Base-by-base conservation (phyloP, 805 yeast species). In the Candida ficus region DNA sequence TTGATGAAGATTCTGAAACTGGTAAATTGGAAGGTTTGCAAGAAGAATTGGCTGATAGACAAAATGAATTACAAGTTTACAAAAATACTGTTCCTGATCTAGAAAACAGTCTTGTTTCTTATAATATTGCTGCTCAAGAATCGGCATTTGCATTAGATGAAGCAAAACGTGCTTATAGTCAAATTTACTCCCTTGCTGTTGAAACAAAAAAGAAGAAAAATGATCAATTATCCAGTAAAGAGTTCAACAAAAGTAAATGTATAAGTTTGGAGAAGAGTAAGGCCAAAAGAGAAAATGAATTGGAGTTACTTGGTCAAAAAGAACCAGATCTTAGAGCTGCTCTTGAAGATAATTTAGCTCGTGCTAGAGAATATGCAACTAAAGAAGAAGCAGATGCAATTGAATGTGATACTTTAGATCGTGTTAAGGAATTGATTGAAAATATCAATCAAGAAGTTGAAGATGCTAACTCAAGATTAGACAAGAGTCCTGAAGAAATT, bases 401-500 rank as follows among this genome's bases (percentile, higher is more conserved):
- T 5, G 67, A 63, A 0, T 57, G 69, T 0, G 71, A 71, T 29
- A 64, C 73, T 2, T 59, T 65, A 13, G 76, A 75, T 6, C 65
- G 70, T 2, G 71, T 83, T 11, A 71, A 69, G 19, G 46, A 54
- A 3, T 82, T 78, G 50, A 68, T 77, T 38, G 64, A 61, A 19
- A 63, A 58, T 16, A 65, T 80, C 13, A 68, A 73, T 17, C 50
- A 56, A 26, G 68, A 70, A 17, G 70, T 83, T 14, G 62, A 67
- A 36, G 68, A 66, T 39, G 76, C 80, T 3, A 84, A 83, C 48
- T 61, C 61, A 31, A 60, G 63, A 19, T 57, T 79, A 12, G 86
- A 84, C 1, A 66, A 74, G 41, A 57, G 80, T 0, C 72, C 75
- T 35, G 82, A 78, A 37, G 73, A 75, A 28, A 77, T 81, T 2